Evolutionary conservation across 805 yeast genomes (phyloP), one percentile per base, ranked within the genome.

Genomic region (Yarrowia sp.): DNA sequence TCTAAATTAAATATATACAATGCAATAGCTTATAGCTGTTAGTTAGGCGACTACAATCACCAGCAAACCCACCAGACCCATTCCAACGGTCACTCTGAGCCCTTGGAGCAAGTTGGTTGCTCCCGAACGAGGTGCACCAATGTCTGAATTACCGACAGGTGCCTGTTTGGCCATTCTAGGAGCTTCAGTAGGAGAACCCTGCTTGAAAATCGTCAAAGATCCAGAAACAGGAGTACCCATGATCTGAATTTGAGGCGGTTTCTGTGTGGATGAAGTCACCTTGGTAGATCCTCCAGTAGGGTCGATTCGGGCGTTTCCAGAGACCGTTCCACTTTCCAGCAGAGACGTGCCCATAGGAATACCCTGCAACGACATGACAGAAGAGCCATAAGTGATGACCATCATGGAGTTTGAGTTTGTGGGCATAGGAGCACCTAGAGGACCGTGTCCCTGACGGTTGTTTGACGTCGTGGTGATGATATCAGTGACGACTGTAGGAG

Each of bases 251-350:
- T 55, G 61, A 1, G 61, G 61, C 6, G 61, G 47, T 41, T 41
- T 55, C 15, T 14, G 22, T 1, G 60, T 55, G 14, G 61, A 55
- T 0, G 38, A 14, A 3, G 61, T 41, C 3, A 42, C 14, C 8
- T 32, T 33, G n/a, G 61, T 55, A 7, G 61, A n/a, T 8, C 22
- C 39, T 3, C 61, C 61, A n/a, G 61, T 55, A 28, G 61, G 61
- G 28, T 55, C 61, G 38, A 55, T 55, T 39, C 47, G 11, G 2
- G 61, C 61, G 47, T 55, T 55, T 39, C 61, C 61, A 41, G 61
- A 55, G 9, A 38, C 43, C 8, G 61, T 55, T 1, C 47, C 61
- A 5, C 47, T 33, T 41, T 48, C 55, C 7, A 41, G 31, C 13
- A 8, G 47, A 31, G 61, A n/a, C 1, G 60, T 38, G 8, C 61